Evolutionary conservation across 192 early-diverging fungal species (phyloP), one percentile per base, ranked within the genome.

Genomic region (Mortierella claussenii): DNA sequence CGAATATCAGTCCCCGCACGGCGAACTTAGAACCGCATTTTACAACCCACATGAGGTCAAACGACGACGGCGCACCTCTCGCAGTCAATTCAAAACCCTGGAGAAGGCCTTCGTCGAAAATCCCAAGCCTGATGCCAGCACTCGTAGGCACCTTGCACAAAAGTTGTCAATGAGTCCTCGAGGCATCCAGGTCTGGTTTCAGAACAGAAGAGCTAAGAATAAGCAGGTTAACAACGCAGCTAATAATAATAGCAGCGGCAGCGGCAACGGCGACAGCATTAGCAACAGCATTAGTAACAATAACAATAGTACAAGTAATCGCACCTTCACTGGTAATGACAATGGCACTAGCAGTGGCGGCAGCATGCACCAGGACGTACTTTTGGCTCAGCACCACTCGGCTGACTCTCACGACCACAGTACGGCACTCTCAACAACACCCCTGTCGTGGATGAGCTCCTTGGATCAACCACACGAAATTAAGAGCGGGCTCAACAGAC

Each of bases 181-280:
- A 40, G 87, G 89, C 40, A 89, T 94, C 54, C 91, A 92, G 78
- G 90, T 93, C 40, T 94, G 92, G 92, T 94, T 94, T 68, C 92
- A 94, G 71, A 94, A 94, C 81, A 81, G 91, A 23, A 86, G 93
- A 40, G 93, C 91, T 47, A 94, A 94, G 76, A 86, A 82, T 61
- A 91, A 90, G 34, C 69, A 71, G 50, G 40, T 27, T 5, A 40
- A 40, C 42, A 23, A 8, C 23, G 27, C 3, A 7, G 44, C 34
- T 30, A 27, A n/a, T n/a, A 30, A 10, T 15, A 57, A 20, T 23
- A 48, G 11, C 7, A 26, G 26, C 26, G 40, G 17, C 55, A 40
- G 13, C 42, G 32, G 6, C 23, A 44, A 7, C 21, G 44, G 20
- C 44, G 36, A n/a, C 30, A 30, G 11, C 20, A 57, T 26, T 23